These are phyloP conservation scores for Gnaphalium uliginosum DNA, from an alignment of 129 eudicot species.

Conservation along the genomic window DNA sequence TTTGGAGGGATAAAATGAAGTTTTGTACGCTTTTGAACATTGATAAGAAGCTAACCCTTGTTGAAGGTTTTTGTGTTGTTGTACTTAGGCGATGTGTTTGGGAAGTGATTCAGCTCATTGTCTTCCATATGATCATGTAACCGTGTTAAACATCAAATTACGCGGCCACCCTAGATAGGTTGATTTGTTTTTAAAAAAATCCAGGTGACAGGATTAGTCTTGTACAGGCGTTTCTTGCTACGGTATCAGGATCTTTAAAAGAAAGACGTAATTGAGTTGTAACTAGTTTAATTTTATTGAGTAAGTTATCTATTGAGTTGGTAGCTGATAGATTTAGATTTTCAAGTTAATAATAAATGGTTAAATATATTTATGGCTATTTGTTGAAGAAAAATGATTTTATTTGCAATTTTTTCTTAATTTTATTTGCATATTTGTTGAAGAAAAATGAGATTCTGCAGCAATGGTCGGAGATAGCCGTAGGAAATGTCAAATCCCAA, in stretches of 20 bases:
- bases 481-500: slow-evolving; percentile 20
- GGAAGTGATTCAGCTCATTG: neutral
- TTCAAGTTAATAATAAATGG: neutral
- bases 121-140: neutral
- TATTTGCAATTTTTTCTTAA: no score
- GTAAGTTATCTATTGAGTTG: neutral
- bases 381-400: no score
- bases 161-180: neutral
- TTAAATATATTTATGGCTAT: no score
- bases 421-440: no score
- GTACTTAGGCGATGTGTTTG: neutral
- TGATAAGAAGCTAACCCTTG: neutral
- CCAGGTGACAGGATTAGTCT: neutral
- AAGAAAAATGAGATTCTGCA: neutral
- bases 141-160: neutral
- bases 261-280: neutral
- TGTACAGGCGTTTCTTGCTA: neutral
- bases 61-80: neutral
- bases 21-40: slow-evolving; percentile 4
- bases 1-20: neutral
- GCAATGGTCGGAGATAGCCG: neutral
- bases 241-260: neutral
- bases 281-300: no score
- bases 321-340: neutral
- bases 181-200: neutral